Base-by-base conservation (phyloP, 352 stramenopile species). In the Phytopythium kandeliae region DNA sequence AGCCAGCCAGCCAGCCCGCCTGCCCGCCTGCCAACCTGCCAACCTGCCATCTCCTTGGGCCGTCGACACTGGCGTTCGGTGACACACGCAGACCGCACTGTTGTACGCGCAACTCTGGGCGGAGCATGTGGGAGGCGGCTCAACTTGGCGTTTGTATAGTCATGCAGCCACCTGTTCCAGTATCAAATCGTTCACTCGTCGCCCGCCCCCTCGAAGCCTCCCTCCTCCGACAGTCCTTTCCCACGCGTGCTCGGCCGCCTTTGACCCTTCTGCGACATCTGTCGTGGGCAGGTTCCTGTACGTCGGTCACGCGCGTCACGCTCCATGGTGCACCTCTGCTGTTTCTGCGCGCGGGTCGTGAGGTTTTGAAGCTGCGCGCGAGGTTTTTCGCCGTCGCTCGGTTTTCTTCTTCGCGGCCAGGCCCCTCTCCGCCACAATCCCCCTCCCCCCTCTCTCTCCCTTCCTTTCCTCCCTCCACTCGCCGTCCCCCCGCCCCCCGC, bases 251-350 rank as follows among this genome's bases (percentile, higher is more conserved):
- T 31, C 28, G 4, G 28, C 28, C 28, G 28, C 28, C 8, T 40
- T 40, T 16, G 37, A 43, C 37, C 30, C 21, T 8, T 31, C 11
- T 51, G 46, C 46, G 46, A 51, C 46, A 55, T 38, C 48, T 55
- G 22, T 46, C 26, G 50, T 48, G 16, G n/a, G 26, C 28, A 4
- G 19, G 30, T 44, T 53, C 25, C 22, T 62, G 76, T 88, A 46
- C 65, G 74, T 84, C 63, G 62, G 74, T 88, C 77, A 89, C 78
- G 73, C 61, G 31, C 74, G 56, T 86, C 78, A 89, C 71, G 73
- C 58, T 67, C 44, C 40, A 66, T 60, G 60, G 58, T 74, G 65
- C 40, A 46, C 21, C 7, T 48, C 22, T 4, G 35, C 51, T 24
- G 31, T 42, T 57, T 57, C 28, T 51, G 41, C 47, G 48, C 35